These are phyloP conservation scores for Alternaria sp. DNA, from an alignment of 2,329 filamentous ascomycete species.

Conservation along the genomic window DNA sequence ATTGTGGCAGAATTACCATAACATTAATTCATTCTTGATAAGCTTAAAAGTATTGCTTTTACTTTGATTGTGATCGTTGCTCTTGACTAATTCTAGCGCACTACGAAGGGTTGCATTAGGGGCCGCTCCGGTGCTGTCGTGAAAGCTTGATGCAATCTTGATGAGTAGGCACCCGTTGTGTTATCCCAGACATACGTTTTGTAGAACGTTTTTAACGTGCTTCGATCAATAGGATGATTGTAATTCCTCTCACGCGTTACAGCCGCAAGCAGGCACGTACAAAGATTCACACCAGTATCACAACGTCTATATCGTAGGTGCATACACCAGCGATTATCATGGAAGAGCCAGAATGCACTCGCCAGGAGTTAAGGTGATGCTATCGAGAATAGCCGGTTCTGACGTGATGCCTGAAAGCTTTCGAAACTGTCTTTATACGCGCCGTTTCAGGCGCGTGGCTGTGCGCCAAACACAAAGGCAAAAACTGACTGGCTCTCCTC, in stretches of 20 bases:
- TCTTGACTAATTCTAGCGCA: not conserved
- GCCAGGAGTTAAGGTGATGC: not conserved
- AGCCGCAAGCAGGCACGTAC: not conserved
- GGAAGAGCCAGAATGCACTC: not conserved
- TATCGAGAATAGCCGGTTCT: not conserved
- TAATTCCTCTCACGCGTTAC: not conserved
- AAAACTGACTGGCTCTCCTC: not conserved
- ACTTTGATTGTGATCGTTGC: not conserved
- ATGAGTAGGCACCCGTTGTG: not conserved
- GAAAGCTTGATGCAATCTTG: not conserved
- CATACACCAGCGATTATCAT: not conserved
- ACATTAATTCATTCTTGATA: not conserved
- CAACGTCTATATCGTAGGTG: not conserved
- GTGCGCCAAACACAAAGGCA: not conserved
- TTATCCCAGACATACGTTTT: not conserved
- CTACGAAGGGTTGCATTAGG: not conserved
- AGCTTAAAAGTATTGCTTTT: not conserved
- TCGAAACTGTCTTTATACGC: conserved; percentile 1
- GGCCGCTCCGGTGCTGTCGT: not conserved
- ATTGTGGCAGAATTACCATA: not conserved
- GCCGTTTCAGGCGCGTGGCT: conserved; percentile 15
- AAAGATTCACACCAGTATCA: not conserved
- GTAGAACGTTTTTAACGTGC: not conserved
- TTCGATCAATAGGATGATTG: not conserved
- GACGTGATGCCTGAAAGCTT: not conserved